These are phyloP conservation scores for Spencermartinsiella ligniputridi DNA, from an alignment of 1,139 yeast genomes.

Conservation along the genomic window DNA sequence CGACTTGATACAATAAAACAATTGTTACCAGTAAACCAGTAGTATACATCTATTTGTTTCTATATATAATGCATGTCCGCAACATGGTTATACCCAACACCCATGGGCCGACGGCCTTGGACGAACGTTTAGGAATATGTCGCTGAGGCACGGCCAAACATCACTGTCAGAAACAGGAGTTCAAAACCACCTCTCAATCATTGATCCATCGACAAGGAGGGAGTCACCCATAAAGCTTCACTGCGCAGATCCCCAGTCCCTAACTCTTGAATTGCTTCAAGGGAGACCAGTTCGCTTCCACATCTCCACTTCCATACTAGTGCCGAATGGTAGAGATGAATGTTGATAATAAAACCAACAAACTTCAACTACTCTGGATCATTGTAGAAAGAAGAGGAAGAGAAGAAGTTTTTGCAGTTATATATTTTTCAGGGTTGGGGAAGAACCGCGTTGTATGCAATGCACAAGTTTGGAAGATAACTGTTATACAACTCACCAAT, in stretches of 20 bases:
- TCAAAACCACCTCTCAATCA: conserved; percentile 33
- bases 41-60: no score
- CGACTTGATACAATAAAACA: no score
- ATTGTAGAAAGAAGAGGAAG: neutral
- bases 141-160: conserved; percentile 43
- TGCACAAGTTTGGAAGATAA: no score
- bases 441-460: no score
- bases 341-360: neutral
- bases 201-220: conserved; percentile 40
- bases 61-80: no score
- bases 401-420: neutral
- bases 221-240: conserved; percentile 29
- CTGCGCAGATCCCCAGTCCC: conserved; percentile 3
- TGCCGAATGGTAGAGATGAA: neutral
- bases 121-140: conserved; percentile 92
- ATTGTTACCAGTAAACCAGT: no score
- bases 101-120: conserved; percentile 73
- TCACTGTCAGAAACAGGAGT: conserved; percentile 33
- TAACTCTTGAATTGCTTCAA: neutral
- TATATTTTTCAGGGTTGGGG: neutral
- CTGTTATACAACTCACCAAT: no score
- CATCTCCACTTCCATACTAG: conserved; percentile 1
- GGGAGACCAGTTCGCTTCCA: conserved; percentile 3
- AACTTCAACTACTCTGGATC: neutral
- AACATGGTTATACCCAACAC: conserved; percentile 93